phyloP scores from a whole-genome alignment of 1,139 yeast species.

The Magnusiomyces ingens region DNA sequence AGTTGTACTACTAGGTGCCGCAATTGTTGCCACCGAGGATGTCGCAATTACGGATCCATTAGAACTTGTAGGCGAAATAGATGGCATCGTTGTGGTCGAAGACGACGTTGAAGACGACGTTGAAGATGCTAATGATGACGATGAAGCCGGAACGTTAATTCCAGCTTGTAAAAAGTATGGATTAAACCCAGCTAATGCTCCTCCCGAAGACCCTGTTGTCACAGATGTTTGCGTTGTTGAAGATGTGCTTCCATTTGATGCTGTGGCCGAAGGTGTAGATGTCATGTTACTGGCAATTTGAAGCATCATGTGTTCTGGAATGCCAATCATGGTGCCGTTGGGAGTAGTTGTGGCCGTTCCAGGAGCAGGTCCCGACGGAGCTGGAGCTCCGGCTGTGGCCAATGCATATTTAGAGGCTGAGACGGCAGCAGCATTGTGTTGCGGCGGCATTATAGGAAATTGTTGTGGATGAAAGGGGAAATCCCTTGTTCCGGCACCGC shows the following conservation, averaged over 20 bases:
- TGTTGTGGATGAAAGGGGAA: neutral
- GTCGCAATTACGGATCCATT: too few species aligned
- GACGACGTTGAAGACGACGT: too few species aligned
- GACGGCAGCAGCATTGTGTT: constrained; percentile 2
- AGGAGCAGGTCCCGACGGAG: neutral
- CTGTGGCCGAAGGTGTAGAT: neutral
- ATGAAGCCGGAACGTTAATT: neutral
- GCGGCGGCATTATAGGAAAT: neutral
- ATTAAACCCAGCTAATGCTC: too few species aligned
- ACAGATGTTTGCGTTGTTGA: neutral
- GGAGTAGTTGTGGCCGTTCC: neutral
- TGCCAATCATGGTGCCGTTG: neutral
- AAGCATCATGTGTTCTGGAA: neutral
- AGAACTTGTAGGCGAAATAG: too few species aligned
- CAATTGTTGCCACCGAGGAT: too few species aligned
- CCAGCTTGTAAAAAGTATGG: too few species aligned
- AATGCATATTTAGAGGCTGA: constrained; percentile 2
- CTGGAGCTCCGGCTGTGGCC: neutral
- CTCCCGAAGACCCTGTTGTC: too few species aligned
- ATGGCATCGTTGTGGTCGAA: too few species aligned
- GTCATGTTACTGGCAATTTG: neutral
- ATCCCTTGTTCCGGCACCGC: neutral
- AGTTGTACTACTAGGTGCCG: too few species aligned
- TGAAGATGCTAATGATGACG: too few species aligned
- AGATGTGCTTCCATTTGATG: neutral